These are phyloP conservation scores for Alternaria angustiovoidea DNA, from an alignment of 2,329 filamentous ascomycete species.

Conservation along the genomic window DNA sequence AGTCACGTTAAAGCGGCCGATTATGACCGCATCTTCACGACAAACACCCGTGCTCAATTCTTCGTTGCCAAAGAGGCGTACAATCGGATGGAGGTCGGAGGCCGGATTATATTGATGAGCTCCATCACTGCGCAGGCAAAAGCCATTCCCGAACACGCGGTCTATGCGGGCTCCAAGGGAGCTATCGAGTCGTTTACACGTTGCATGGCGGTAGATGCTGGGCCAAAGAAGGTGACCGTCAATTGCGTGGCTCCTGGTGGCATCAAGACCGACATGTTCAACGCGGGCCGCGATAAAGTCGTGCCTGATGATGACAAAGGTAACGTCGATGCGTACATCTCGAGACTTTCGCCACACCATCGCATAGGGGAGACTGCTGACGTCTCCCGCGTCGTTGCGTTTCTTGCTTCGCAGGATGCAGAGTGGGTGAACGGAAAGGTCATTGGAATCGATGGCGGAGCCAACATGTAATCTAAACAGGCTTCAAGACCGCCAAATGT, in stretches of 20 bases:
- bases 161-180: slow-evolving; percentile 75
- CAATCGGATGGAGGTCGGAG: slow-evolving; percentile 70
- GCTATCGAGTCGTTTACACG: slow-evolving; percentile 74
- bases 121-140: slow-evolving; percentile 71
- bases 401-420: slow-evolving; percentile 43
- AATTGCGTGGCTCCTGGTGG: slow-evolving; percentile 75
- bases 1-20: slow-evolving; percentile 72
- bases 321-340: slow-evolving; percentile 49
- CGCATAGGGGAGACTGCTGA: slow-evolving; percentile 55
- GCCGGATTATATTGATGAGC: slow-evolving; percentile 75
- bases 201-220: slow-evolving; percentile 73
- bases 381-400: slow-evolving; percentile 45
- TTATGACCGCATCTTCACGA: slow-evolving; percentile 71
- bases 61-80: slow-evolving; percentile 77
- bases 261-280: slow-evolving; percentile 78
- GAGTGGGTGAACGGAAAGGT: slow-evolving; percentile 39
- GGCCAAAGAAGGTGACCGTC: slow-evolving; percentile 70
- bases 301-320: slow-evolving; percentile 50
- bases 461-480: not conserved
- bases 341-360: slow-evolving; percentile 54
- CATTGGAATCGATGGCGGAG: slow-evolving; percentile 15
- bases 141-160: slow-evolving; percentile 71
- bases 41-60: slow-evolving; percentile 75
- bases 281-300: slow-evolving; percentile 64
- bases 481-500: not conserved